phyloP scores from a whole-genome alignment of 257 asterid genomes.

The Nicotiana sylvestris region DNA sequence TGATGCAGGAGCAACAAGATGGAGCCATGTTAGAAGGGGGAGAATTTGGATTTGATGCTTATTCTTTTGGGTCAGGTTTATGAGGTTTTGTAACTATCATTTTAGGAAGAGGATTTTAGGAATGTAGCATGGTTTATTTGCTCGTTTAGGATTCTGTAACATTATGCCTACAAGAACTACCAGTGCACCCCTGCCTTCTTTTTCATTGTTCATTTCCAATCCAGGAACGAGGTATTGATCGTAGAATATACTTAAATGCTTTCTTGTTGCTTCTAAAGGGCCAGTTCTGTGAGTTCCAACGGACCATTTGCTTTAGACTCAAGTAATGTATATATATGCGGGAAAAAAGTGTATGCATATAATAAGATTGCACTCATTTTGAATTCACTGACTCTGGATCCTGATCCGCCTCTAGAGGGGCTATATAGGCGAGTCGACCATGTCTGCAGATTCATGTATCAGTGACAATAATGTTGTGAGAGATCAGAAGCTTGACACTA shows the following conservation, averaged over 20 bases:
- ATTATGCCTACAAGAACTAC: neutral
- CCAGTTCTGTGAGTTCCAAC: neutral
- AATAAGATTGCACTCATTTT: neutral
- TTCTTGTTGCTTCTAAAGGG: neutral
- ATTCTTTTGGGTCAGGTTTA: constrained; percentile 45
- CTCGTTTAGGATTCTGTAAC: neutral
- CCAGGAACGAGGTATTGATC: neutral
- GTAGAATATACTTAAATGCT: neutral
- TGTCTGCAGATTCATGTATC: no score
- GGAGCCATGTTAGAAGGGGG: constrained; percentile 45
- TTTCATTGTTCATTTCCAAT: neutral
- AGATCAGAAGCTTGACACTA: no score
- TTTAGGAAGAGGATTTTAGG: neutral
- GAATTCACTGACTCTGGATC: neutral
- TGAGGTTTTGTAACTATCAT: constrained; percentile 16
- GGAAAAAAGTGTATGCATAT: neutral
- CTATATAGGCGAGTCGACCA: no score
- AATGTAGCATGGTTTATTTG: neutral
- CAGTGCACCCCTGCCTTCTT: neutral
- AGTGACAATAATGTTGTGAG: no score
- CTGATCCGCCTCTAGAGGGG: neutral
- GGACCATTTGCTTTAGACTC: neutral
- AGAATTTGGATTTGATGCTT: constrained; percentile 54
- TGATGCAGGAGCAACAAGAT: constrained; percentile 65
- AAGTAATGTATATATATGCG: neutral